A percentile compares a stretch with the other conserved stretches of the same genome.
These are phyloP conservation scores for Nakataea oryzae DNA, from an alignment of 2,329 filamentous ascomycete genomes.

Conservation along the genomic window DNA sequence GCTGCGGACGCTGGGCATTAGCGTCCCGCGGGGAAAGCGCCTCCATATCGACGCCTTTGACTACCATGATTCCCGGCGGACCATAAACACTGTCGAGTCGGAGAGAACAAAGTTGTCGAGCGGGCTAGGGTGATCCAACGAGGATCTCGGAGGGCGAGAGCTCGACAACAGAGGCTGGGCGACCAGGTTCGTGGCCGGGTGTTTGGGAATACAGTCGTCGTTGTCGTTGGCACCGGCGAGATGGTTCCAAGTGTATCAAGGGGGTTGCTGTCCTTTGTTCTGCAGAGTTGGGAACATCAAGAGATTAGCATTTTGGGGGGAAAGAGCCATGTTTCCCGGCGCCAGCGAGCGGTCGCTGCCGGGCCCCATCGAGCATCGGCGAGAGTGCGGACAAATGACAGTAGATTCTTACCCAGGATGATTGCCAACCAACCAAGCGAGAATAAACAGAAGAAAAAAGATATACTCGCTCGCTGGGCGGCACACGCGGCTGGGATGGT, in stretches of 20 bases:
- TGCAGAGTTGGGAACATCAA: neutral
- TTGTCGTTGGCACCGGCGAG: neutral
- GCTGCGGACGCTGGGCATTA: constrained; percentile 43
- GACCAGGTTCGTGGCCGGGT: neutral
- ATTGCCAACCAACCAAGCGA: neutral
- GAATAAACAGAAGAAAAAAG: constrained; percentile 2
- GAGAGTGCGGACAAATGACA: neutral
- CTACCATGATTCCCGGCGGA: constrained; percentile 25
- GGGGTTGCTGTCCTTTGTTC: neutral
- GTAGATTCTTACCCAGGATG: neutral
- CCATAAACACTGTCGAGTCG: neutral
- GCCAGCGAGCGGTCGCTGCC: neutral
- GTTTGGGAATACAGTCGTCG: neutral
- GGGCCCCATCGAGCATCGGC: neutral
- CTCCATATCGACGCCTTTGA: constrained; percentile 47
- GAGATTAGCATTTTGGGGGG: neutral
- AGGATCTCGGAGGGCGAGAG: neutral
- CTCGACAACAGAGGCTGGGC: neutral
- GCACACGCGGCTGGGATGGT: neutral
- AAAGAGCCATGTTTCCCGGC: neutral
- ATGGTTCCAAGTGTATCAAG: neutral
- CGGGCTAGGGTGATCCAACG: neutral
- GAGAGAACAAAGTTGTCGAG: neutral
- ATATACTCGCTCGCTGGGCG: neutral
- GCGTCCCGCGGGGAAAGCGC: constrained; percentile 55